These are phyloP conservation scores for Fusarium tjaetaba DNA, from an alignment of 2,329 filamentous ascomycete species.

Conservation along the genomic window DNA sequence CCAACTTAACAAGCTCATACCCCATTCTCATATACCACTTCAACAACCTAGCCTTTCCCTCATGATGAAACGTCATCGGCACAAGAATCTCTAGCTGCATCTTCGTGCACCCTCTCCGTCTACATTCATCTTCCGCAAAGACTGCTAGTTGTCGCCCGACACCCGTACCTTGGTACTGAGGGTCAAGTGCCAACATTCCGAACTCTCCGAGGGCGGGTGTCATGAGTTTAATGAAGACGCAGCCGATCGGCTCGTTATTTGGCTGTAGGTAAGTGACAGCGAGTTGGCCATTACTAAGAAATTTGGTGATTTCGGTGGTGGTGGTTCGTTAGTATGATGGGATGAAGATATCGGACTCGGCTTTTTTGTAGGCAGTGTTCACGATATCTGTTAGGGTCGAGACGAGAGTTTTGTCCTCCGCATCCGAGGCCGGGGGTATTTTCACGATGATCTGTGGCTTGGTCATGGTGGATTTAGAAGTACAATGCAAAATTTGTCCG, in stretches of 20 bases:
- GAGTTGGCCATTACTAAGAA: constrained; percentile 37
- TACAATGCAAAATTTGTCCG: rapidly evolving
- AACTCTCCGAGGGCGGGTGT: constrained; percentile 39
- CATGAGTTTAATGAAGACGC: constrained; percentile 40
- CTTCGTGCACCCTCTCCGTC: constrained; percentile 38
- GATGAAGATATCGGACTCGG: constrained; percentile 43
- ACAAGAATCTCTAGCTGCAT: constrained; percentile 47
- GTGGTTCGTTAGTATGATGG: constrained; percentile 43
- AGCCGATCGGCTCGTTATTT: constrained; percentile 35
- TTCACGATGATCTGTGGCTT: constrained; percentile 19
- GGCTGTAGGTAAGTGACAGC: constrained; percentile 36
- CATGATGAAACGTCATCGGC: constrained; percentile 41
- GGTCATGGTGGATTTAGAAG: not conserved
- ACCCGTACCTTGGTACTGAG: constrained; percentile 36
- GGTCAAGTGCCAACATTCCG: constrained; percentile 45
- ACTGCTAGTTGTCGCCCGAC: constrained; percentile 38
- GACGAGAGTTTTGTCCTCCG: constrained; percentile 29
- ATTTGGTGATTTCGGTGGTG: constrained; percentile 27
- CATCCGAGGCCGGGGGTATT: constrained; percentile 30
- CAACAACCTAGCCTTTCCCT: constrained; percentile 41
- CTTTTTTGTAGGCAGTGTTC: constrained; percentile 42
- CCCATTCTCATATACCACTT: constrained; percentile 46
- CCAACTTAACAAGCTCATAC: constrained; percentile 42
- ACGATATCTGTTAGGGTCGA: constrained; percentile 36
- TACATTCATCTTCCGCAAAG: constrained; percentile 45